A percentile compares a stretch with the other conserved stretches of the same genome.
Conservation (phyloP, 2,329 filamentous ascomycete genomes). For the Thelonectria rubi region DNA sequence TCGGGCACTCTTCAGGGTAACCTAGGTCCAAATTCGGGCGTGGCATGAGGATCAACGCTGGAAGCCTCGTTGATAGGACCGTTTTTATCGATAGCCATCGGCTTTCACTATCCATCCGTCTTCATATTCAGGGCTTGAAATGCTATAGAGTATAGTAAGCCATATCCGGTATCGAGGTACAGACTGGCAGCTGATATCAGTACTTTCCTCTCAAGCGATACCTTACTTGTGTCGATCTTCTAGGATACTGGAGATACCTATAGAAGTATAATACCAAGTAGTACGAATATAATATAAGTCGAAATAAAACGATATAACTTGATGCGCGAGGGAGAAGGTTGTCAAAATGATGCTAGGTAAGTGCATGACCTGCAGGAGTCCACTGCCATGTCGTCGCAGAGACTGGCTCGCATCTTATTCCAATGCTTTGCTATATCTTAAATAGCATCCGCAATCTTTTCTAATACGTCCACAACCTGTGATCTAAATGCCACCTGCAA, state of each 20-base stretch:
- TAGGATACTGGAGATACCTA: not conserved
- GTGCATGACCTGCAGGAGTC: too few species aligned
- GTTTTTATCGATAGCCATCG: too few species aligned
- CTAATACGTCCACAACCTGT: not conserved
- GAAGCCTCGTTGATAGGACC: too few species aligned
- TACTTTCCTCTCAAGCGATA: not conserved
- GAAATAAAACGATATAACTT: not conserved
- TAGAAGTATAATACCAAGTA: not conserved
- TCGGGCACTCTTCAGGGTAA: too few species aligned
- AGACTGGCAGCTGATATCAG: not conserved
- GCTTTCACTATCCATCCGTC: too few species aligned
- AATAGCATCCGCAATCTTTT: not conserved
- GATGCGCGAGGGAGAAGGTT: not conserved
- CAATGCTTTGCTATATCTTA: not conserved
- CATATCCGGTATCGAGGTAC: not conserved
- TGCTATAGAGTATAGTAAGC: not conserved
- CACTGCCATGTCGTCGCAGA: not conserved
- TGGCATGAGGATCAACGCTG: too few species aligned
- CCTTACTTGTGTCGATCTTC: not conserved
- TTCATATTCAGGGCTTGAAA: too few species aligned
- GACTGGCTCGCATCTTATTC: not conserved
- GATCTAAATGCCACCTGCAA: not conserved
- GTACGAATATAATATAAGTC: not conserved
- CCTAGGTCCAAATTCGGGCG: too few species aligned
- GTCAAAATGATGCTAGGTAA: too few species aligned